Evolutionary conservation across 768 basidiomycete genomes (phyloP), one percentile per base, ranked within the genome.

Genomic region (Mrakia blollopis): DNA sequence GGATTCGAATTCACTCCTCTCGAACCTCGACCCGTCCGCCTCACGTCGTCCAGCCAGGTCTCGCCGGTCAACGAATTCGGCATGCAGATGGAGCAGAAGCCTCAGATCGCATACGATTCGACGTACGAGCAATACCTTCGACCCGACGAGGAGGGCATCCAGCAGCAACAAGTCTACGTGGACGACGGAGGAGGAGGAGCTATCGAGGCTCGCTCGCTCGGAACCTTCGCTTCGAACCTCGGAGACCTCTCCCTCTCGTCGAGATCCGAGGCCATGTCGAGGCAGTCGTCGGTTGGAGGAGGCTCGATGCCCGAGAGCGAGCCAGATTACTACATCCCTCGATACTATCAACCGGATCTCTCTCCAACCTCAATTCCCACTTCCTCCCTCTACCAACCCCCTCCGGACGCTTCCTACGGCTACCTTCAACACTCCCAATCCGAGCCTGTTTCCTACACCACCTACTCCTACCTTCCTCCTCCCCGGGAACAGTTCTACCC

Each of bases 1-100:
- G 63, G 63, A 21, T 65, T 65, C 63, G 63, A 65, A 14, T 65
- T 65, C 37, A 65, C 63, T 21, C 63, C 63, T 32, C 63, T 65
- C 63, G 63, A 65, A 23, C 63, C 63, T 39, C 63, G 63, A 65
- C 32, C 63, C 32, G 0, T 35, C 35, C 63, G 63, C 6, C 30
- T 35, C 13, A n/a, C n/a, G 13, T 62, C 63, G 39, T 44, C 13
- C 35, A 41, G 35, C 18, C 65, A 39, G n/a, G 65, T 25, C 23
- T 68, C 65, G 21, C 18, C 14, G 10, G 65, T 25, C 37, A 68
- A 37, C 37, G 35, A 68, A 39, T 41, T 39, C 65, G 39, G 65
- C 2, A 25, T 39, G 18, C 23, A 39, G 25, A 35, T 44, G 35
- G 65, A 68, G 10, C 35, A 25, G 37, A n/a, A 25, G 18, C 35